Evolutionary conservation across 345 rosid species (phyloP).

Genomic region (Excoecaria agallocha): DNA sequence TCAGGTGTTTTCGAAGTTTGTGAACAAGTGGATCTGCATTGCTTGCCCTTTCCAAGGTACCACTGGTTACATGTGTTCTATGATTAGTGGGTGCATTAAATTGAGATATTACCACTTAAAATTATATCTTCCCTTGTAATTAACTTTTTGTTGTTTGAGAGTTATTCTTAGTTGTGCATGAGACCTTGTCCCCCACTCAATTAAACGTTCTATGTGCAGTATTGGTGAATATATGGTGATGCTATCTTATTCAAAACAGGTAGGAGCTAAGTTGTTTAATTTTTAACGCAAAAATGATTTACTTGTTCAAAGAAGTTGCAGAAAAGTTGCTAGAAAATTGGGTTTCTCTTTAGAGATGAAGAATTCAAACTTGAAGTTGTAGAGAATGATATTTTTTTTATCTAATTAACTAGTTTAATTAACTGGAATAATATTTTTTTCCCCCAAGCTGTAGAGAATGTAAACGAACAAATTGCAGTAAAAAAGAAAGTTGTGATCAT

Average conservation of each 20-base stretch:
- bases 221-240: too few species aligned
- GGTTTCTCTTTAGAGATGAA: neutral
- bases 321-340: neutral
- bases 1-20: constrained; percentile 72
- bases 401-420: too few species aligned
- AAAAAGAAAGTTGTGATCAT: neutral
- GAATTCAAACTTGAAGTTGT: neutral
- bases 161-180: neutral
- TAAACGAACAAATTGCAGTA: neutral
- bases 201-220: too few species aligned
- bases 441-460: neutral
- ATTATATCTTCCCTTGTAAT: neutral
- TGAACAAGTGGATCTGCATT: constrained; percentile 81
- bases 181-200: neutral
- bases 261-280: neutral
- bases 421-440: too few species aligned
- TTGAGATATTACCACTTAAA: neutral
- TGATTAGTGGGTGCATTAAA: neutral
- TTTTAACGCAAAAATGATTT: neutral
- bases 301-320: neutral
- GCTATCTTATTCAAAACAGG: neutral
- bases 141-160: constrained; percentile 3
- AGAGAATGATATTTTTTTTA: too few species aligned
- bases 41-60: constrained; percentile 94
- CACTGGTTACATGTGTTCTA: neutral